These are phyloP conservation scores for Asterophora lycoperdoides DNA, from an alignment of 768 basidiomycete genomes.

Conservation along the genomic window DNA sequence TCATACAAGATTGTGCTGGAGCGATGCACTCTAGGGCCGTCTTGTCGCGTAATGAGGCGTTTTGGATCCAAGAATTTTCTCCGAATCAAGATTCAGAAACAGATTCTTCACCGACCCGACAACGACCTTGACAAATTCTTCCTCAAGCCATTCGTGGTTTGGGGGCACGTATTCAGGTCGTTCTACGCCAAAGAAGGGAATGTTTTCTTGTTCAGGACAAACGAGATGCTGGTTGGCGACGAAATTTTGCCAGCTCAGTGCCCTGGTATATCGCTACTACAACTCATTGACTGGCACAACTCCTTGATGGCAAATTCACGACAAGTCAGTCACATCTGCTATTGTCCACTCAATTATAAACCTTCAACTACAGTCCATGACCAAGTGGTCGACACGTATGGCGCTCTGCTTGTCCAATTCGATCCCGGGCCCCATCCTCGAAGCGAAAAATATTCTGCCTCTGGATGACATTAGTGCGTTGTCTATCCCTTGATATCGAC, in stretches of 20 bases:
- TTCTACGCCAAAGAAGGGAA: conserved; percentile 58
- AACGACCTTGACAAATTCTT: conserved; percentile 39
- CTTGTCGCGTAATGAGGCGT: conserved; percentile 51
- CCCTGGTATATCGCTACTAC: conserved; percentile 30
- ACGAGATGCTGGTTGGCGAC: conserved; percentile 34
- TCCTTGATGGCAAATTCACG: conserved; percentile 38
- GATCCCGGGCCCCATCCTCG: conserved; percentile 47
- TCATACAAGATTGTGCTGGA: conserved; percentile 44
- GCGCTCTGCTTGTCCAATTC: conserved; percentile 62
- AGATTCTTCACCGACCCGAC: conserved; percentile 26
- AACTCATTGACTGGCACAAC: conserved; percentile 57
- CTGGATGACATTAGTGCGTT: conserved; percentile 48
- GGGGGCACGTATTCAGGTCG: conserved; percentile 50
- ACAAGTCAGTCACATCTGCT: conserved; percentile 39
- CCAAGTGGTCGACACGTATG: conserved; percentile 63
- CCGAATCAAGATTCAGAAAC: conserved; percentile 40
- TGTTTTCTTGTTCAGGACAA: conserved; percentile 52
- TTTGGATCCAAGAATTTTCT: conserved; percentile 64
- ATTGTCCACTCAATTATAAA: background rate
- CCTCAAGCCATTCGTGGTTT: conserved; percentile 47
- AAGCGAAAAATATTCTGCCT: conserved; percentile 30
- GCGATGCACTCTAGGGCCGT: conserved; percentile 47
- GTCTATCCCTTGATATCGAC: background rate
- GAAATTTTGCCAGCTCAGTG: conserved; percentile 8
- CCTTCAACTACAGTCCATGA: conserved; percentile 40